Percentiles rank a stretch among this genome's conserved stretches.
phyloP scores from a whole-genome alignment of 306 rosid genomes.

The Hippophae rhamnoides region DNA sequence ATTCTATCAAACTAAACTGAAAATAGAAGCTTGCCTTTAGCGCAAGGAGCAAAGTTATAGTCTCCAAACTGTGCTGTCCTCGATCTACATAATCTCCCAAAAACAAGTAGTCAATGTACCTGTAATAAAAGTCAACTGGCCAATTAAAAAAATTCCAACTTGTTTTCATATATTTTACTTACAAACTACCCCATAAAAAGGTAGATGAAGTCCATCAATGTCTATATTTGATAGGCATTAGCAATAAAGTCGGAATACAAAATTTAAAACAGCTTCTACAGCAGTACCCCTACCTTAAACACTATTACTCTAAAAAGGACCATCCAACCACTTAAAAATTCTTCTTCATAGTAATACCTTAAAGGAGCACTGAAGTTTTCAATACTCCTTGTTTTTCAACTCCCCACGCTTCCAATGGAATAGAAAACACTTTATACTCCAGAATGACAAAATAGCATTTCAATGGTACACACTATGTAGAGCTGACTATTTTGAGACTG shows the following conservation, averaged over 20 bases:
- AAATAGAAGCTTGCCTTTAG: slow-evolving; percentile 59
- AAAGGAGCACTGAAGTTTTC: background rate
- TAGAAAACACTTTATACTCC: background rate
- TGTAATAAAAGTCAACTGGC: slow-evolving; percentile 29
- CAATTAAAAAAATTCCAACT: slow-evolving; percentile 12
- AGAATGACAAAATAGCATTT: background rate
- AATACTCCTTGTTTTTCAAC: background rate
- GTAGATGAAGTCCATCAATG: background rate
- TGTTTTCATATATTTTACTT: slow-evolving; percentile 1
- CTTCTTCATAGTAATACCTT: background rate
- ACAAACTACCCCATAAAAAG: slow-evolving; percentile 9
- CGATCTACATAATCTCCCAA: slow-evolving; percentile 99
- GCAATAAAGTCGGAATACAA: background rate
- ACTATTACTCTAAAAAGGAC: background rate
- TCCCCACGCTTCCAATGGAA: background rate
- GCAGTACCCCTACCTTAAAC: background rate
- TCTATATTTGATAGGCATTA: too few species aligned
- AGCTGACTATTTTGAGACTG: too few species aligned
- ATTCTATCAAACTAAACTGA: slow-evolving; percentile 7
- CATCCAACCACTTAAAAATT: background rate
- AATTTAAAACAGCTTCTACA: background rate
- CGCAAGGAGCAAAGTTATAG: slow-evolving; percentile 91
- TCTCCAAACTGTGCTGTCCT: slow-evolving; percentile 99
- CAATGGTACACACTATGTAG: too few species aligned
- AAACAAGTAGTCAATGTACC: slow-evolving; percentile 97